phyloP scores from a whole-genome alignment of 257 asterid species.

The Avicennia marina region DNA sequence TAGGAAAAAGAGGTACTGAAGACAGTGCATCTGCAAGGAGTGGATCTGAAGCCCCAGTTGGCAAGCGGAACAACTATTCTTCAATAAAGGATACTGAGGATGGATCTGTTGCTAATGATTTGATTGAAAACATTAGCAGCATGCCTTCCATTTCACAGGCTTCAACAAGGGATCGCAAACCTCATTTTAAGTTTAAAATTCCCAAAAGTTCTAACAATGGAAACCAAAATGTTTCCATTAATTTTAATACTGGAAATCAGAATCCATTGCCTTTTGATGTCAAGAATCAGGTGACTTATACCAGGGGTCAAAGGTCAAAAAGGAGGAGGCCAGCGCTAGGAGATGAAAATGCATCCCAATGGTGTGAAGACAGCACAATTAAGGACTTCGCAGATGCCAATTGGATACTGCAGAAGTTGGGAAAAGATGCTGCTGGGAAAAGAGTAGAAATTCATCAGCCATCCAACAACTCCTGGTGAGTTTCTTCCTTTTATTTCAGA shows the following conservation, averaged over 20 bases:
- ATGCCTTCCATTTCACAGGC: conserved; percentile 30
- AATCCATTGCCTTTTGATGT: conserved; percentile 37
- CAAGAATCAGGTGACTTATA: conserved; percentile 57
- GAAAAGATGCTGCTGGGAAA: conserved; percentile 94
- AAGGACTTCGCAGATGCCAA: conserved; percentile 83
- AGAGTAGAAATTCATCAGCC: conserved; percentile 91
- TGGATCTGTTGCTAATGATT: conserved; percentile 30
- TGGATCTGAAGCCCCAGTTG: conserved; percentile 35
- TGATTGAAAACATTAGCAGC: conserved; percentile 34
- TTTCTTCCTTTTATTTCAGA: conserved; percentile 6
- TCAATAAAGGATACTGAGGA: conserved; percentile 31
- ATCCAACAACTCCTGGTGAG: conserved; percentile 77
- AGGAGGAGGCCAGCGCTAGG: conserved; percentile 53
- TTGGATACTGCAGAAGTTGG: conserved; percentile 93
- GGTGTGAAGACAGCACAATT: conserved; percentile 44
- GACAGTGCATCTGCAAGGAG: conserved; percentile 32
- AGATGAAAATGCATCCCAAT: conserved; percentile 47
- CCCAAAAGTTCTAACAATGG: conserved; percentile 61
- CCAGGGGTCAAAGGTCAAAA: conserved; percentile 89
- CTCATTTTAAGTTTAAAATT: conserved; percentile 63
- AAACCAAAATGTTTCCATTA: conserved; percentile 31
- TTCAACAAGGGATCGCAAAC: conserved; percentile 50
- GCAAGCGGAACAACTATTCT: conserved; percentile 39
- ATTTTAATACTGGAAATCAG: conserved; percentile 23
- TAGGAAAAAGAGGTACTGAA: conserved; percentile 50